Base-by-base conservation (phyloP, 352 stramenopile genomes). In the Phytophthora lateralis region DNA sequence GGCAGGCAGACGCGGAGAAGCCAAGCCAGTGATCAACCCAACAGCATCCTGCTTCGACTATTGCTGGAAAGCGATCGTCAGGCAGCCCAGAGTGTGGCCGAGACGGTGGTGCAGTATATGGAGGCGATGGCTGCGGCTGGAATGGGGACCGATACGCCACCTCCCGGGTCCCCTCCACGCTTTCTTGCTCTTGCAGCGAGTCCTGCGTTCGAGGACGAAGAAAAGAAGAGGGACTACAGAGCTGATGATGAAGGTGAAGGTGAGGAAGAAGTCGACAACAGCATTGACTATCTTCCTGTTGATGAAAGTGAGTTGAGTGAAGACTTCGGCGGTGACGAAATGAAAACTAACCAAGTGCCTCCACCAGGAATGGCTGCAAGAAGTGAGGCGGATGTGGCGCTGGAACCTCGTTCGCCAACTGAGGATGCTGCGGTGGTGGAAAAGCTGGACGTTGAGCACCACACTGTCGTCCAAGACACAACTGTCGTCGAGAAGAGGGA, bases 211-310 rank as follows among this genome's bases (percentile, higher is more conserved):
- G 32, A 41, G 3, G 63, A 64, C 32, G 53, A 54, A 10, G 53
- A 55, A 37, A 34, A 69, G 6, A 38, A 60, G 21, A 14, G 37
- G 10, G 54, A 69, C 14, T 70, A 63, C 42, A 34, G 30, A n/a
- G 43, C 45, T 0, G 66, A 74, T 4, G 41, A 71, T 7, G 61
- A 71, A 15, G 18, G 55, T 7, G 61, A 71, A 15, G 18, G 55
- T 8, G 42, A 57, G 34, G 44, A 61, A 20, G 47, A 69, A 3
- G 30, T 49, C 3, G 58, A 72, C 20, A 55, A 51, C 30, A 48
- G 61, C 11, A 56, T 52, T 29, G 49, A 61, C 38, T 71, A 55
- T 8, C 24, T 43, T 6, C n/a, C 51, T 1, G 21, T 3, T n/a
- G 27, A 18, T 38, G 34, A 17, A 5, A 46, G 12, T 17, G 32